Evolutionary conservation across 176 grass and related monocot genomes (phyloP), one percentile per base, ranked within the genome.

Genomic region (Phoenix dactylifera): DNA sequence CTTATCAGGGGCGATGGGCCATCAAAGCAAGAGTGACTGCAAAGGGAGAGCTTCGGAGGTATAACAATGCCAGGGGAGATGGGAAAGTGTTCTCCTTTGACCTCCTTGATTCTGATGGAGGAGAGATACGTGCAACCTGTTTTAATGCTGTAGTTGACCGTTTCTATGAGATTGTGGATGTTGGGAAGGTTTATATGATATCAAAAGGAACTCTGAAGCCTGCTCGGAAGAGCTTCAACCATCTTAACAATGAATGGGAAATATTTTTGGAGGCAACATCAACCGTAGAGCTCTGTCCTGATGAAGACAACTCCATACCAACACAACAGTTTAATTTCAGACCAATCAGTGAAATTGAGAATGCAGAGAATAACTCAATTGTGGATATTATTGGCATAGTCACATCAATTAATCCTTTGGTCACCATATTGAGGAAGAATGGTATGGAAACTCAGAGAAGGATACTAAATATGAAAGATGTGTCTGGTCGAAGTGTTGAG

Each of bases 21-120:
- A 83, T 97, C 82, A 91, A 88, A 80, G 93, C 78, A 72, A 77
- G 93, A 73, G 81, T 97, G 56, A 97, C 93, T 64, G 80, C 87
- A 4, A 97, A 97, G 60, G 83, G 83, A 69, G 93, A 83, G 49
- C 77, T 97, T 55, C 81, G 84, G 58, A 73, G 93, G 39, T 97
- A 91, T 74, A 86, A 97, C 70, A 97, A 88, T 80, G 77, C 84
- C 56, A 97, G 77, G 80, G 93, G 93, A 59, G 93, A 91, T 64
- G 87, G 93, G 20, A 97, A 97, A 69, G 87, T 97, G 49, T 97
- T 97, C 76, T 91, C 79, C 61, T 97, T 97, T 71, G 87, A 91
- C 59, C 60, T 97, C 19, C 87, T 97, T 72, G 93, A 97, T 79
- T 88, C 84, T 80, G 87, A 91, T 65, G 81, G 75, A 18, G 81